Conservation (phyloP, 768 basidiomycete species). For the Xerocomus potaroensis region DNA sequence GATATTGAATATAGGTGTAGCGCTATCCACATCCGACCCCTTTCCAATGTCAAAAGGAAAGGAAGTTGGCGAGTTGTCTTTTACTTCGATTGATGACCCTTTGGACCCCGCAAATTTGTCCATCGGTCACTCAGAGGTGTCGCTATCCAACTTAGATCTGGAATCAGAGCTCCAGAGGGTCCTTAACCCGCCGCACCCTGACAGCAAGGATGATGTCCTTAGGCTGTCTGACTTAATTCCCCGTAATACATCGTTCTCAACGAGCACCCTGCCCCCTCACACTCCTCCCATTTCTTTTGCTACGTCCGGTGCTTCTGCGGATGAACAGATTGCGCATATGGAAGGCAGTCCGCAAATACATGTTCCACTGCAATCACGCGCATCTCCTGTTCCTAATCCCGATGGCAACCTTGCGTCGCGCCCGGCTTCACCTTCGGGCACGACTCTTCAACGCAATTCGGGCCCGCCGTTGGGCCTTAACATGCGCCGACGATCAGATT, state of each 20-base stretch:
- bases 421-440: conserved; percentile 11
- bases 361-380: conserved; percentile 3
- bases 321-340: conserved; percentile 4
- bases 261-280: conserved; percentile 26
- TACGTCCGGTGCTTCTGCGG: conserved; percentile 10
- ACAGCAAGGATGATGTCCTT: conserved; percentile 10
- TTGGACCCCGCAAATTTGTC: conserved; percentile 31
- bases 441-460: conserved; percentile 10
- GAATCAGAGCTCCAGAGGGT: conserved; percentile 29
- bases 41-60: conserved; percentile 19
- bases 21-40: conserved; percentile 14
- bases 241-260: conserved; percentile 18
- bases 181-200: conserved; percentile 10
- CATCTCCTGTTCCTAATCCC: neutral
- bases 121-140: conserved; percentile 36
- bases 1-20: conserved; percentile 7
- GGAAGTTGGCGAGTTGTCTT: conserved; percentile 23
- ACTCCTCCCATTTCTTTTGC: conserved; percentile 18
- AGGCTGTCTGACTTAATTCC: conserved; percentile 27
- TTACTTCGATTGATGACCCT: conserved; percentile 29
- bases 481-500: conserved; percentile 21
- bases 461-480: conserved; percentile 19
- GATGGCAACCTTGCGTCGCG: neutral
- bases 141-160: conserved; percentile 30
- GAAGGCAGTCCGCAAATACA: conserved; percentile 2